A percentile compares a stretch with the other conserved stretches of the same genome.
Conservation (phyloP, 768 basidiomycete species). For the Neoboletus magnificus region DNA sequence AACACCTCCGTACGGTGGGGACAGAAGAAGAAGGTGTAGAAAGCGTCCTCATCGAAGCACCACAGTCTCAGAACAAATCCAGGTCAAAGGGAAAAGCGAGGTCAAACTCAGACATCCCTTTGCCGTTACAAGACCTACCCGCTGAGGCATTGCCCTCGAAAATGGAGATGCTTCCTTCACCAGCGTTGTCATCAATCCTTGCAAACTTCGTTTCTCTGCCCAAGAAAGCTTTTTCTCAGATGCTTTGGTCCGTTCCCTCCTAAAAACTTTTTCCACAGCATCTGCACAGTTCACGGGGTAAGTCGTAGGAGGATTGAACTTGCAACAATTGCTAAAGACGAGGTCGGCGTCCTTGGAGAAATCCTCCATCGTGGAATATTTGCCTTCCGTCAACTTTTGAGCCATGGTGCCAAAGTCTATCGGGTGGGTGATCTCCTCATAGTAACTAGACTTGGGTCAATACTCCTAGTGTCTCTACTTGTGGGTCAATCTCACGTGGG, state of each 20-base stretch:
- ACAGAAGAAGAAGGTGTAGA: conserved; percentile 78
- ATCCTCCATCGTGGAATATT: conserved; percentile 79
- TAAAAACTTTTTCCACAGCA: conserved; percentile 68
- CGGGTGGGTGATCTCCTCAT: conserved; percentile 85
- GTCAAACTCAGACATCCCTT: conserved; percentile 34
- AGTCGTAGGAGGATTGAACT: conserved; percentile 85
- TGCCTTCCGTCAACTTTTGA: conserved; percentile 58
- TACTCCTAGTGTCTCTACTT: neutral
- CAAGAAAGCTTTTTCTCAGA: conserved; percentile 69
- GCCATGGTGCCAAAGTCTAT: conserved; percentile 91
- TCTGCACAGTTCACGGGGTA: conserved; percentile 72
- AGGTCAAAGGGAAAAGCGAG: conserved; percentile 34
- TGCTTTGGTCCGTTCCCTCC: conserved; percentile 82
- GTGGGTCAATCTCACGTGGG: conserved; percentile 66
- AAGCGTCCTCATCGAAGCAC: conserved; percentile 78
- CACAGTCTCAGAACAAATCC: conserved; percentile 38
- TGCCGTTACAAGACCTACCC: conserved; percentile 59
- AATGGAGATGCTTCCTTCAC: conserved; percentile 69
- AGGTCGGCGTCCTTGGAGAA: conserved; percentile 79
- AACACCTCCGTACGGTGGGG: conserved; percentile 83
- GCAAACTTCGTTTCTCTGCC: conserved; percentile 77
- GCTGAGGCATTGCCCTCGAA: conserved; percentile 69
- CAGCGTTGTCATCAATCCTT: conserved; percentile 64
- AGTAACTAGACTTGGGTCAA: conserved; percentile 55
- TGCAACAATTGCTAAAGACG: conserved; percentile 84